A percentile compares a stretch with the other conserved stretches of the same genome.
phyloP scores from a whole-genome alignment of 2,329 filamentous ascomycete genomes.

The Trichoderma guizhouense region DNA sequence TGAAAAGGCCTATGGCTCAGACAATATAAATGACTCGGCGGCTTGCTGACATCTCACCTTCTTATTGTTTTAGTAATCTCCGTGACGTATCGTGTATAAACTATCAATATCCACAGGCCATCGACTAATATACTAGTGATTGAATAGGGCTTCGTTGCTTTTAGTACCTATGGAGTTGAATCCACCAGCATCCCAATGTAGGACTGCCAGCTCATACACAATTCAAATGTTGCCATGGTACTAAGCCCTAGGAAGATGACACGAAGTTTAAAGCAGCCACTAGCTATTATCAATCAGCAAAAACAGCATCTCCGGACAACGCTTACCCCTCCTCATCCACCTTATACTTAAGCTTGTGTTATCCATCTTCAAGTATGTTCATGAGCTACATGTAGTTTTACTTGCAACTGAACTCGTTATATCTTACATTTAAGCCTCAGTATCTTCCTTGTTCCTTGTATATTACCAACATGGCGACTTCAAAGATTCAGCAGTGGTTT shows the following conservation, averaged over 20 bases:
- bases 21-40: not conserved
- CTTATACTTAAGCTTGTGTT: not conserved
- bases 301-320: not conserved
- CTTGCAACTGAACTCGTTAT: not conserved
- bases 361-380: not conserved
- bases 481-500: constrained; percentile 29
- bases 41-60: not conserved
- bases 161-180: not conserved
- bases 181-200: not conserved
- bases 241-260: constrained; percentile 9
- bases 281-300: not conserved
- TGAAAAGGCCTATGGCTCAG: not conserved
- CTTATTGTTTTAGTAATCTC: not conserved
- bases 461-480: constrained; percentile 24
- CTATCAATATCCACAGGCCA: not conserved
- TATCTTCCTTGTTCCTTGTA: not conserved
- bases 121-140: not conserved
- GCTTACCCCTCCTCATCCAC: not conserved
- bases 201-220: not conserved
- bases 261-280: constrained; percentile 2
- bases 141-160: not conserved
- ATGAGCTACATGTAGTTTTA: not conserved
- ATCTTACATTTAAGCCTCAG: not conserved
- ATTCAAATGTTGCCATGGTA: not conserved
- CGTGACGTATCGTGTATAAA: not conserved